Base-by-base conservation (phyloP, 768 basidiomycete genomes). In the Rhodotorula graminis region DNA sequence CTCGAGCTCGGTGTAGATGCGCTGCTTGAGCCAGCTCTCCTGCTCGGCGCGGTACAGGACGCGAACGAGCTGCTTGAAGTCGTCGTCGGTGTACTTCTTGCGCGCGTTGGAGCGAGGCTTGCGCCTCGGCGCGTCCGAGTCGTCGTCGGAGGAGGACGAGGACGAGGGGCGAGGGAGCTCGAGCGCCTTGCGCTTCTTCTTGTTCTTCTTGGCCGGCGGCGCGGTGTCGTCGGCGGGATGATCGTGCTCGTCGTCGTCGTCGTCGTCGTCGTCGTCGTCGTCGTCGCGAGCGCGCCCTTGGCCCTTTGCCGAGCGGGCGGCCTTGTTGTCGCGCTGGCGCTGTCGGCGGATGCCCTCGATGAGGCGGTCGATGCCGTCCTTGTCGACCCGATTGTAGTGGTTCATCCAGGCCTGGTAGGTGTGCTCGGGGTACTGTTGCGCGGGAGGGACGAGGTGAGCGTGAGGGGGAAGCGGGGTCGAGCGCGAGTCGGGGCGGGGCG, bases 321-420 rank as follows among this genome's bases (percentile, higher is more conserved):
- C 52, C 19, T 15, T 6, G 29, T 33, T 37, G 12, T 37, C 47
- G 25, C 72, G 33, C 23, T 67, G 18, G 25, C 37, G 5, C 42
- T 64, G 3, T 16, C 71, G 55, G 29, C 40, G 29, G 65, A 63
- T 15, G 2, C 0, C 10, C 40, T 18, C 31, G n/a, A 68, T 60
- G 29, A 62, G 52, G 21, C 42, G 25, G 10, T 64, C 52, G 65
- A 68, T 60, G 29, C 53, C 61, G 0, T 64, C 52, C 11, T 27
- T 21, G 42, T 46, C 15, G 0, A 50, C 21, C 52, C 62, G 64
- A 0, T 27, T 27, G 64, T 68, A 72, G 52, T 72, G 71, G 19
- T 46, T 46, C 16, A 40, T 27, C 66, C 66, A 69, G 1, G 58
- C 37, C 33, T 47, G 44, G 2, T 14, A n/a, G 0, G 67, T 40